These are phyloP conservation scores for Yamadazyma trypodendri DNA, from an alignment of 1,139 yeast genomes.

Conservation along the genomic window DNA sequence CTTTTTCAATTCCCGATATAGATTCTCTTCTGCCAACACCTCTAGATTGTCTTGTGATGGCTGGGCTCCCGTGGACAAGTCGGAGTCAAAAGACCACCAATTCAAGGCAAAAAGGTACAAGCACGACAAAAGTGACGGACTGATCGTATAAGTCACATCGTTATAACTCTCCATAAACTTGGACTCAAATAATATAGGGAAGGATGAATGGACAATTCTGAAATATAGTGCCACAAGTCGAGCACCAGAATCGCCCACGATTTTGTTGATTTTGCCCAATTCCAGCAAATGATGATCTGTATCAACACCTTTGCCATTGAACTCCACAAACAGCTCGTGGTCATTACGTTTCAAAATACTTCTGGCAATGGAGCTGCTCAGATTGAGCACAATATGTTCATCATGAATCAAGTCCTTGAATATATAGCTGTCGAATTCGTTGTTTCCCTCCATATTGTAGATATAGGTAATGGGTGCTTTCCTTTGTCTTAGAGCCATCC, in stretches of 20 bases:
- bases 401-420: conserved; percentile 8
- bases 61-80: conserved; percentile 9
- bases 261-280: not conserved
- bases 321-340: conserved; percentile 10
- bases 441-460: conserved; percentile 13
- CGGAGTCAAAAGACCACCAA: conserved; percentile 17
- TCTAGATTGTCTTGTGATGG: conserved; percentile 15
- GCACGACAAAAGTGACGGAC: conserved; percentile 14
- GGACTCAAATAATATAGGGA: conserved; percentile 12
- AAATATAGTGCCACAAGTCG: conserved; percentile 14
- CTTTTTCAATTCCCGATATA: conserved; percentile 11
- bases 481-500: not conserved
- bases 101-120: conserved; percentile 16
- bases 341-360: conserved; percentile 6
- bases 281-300: not conserved
- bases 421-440: conserved; percentile 12
- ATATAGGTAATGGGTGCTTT: not conserved
- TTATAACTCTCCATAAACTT: conserved; percentile 11
- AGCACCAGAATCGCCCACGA: conserved; percentile 13
- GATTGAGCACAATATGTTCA: conserved; percentile 6
- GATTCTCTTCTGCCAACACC: conserved; percentile 12
- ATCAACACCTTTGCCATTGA: conserved; percentile 7
- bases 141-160: conserved; percentile 5
- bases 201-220: conserved; percentile 15
- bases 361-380: conserved; percentile 10